Percentiles rank a stretch among this genome's conserved stretches.
phyloP scores from a whole-genome alignment of 805 yeast species.

The Candida stauntonica region DNA sequence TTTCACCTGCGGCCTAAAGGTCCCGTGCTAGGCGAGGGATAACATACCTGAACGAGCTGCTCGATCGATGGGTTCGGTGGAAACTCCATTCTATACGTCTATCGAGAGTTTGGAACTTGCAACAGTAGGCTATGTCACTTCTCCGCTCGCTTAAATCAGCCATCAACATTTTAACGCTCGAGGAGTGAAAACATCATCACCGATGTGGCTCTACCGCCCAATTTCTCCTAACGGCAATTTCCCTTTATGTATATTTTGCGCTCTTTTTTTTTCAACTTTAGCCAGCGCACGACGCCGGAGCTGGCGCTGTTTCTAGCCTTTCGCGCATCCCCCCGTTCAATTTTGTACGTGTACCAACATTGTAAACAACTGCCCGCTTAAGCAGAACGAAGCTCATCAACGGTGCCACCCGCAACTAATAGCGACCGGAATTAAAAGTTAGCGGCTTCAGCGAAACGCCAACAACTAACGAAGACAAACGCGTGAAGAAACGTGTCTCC shows the following conservation, averaged over 20 bases:
- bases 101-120: no score
- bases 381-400: background rate
- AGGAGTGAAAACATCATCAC: background rate
- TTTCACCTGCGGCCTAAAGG: no score
- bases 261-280: background rate
- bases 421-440: no score
- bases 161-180: background rate
- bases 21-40: no score
- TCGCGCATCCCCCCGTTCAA: background rate
- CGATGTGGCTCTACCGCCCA: background rate
- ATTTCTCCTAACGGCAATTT: background rate
- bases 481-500: no score
- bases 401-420: background rate
- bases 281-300: background rate
- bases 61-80: constrained; percentile 3
- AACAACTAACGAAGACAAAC: no score
- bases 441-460: no score
- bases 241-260: background rate
- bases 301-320: background rate
- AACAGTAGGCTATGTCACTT: no score
- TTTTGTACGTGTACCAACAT: background rate
- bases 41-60: constrained; percentile 5
- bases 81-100: background rate
- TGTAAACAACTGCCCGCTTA: background rate
- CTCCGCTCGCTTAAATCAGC: no score